Base-by-base conservation (phyloP, 192 early-diverging fungal species). In the Kickxella alabastrina region DNA sequence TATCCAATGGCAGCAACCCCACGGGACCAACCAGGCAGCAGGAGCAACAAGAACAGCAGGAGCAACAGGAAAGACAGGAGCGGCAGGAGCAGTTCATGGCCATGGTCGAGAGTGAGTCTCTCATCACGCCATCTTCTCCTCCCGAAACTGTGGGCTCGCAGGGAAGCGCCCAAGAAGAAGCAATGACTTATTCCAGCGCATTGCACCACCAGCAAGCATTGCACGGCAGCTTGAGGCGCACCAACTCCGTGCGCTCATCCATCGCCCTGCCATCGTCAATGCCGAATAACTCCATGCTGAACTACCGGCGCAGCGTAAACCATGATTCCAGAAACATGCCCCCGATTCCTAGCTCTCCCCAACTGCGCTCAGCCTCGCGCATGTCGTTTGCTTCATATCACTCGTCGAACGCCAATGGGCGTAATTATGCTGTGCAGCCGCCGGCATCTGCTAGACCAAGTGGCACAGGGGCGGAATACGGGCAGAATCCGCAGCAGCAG, bases 1-100 rank as follows among this genome's bases (percentile, higher is more conserved):
- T 72, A 29, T 61, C 57, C 4, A 64, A 72, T 19, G 68, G 68
- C 23, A 72, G 68, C 57, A 72, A 65, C 29, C 68, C 67, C 2
- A 34, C 25, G 3, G 65, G 48, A 10, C 18, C 46, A 35, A 12
- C 9, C 29, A 35, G 15, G 6, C 13, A 49, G 7, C 29, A 26
- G 3, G n/a, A n/a, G n/a, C 47, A 35, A 12, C 49, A 35, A 15
- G 43, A 43, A 35, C 42, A 45, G 39, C n/a, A n/a, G n/a, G n/a
- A n/a, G 14, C 58, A 41, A 28, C 58, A 45, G 27, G 50, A 45
- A 43, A 42, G 25, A 25, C 60, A 63, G 7, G 52, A 63, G 41
- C 32, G 43, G 24, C 48, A 27, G 15, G 40, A 37, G 40, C 55
- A 17, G 39, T 42, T 38, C 18, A 42, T 48, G 28, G 37, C 52